These are phyloP conservation scores for Penicillium occitanis DNA, from an alignment of 2,329 filamentous ascomycete genomes.

Conservation along the genomic window DNA sequence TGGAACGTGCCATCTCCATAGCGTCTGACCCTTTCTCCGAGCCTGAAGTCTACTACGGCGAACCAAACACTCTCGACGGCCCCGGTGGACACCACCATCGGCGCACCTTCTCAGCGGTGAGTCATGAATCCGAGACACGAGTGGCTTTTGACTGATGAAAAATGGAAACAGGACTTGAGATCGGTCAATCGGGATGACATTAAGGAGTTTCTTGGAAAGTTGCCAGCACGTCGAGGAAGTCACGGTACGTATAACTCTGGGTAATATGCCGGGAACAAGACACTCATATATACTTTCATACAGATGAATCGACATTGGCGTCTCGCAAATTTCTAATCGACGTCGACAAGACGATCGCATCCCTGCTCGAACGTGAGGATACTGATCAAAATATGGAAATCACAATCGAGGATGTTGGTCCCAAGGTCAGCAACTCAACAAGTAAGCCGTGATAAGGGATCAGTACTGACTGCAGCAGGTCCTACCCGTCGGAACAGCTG, in stretches of 20 bases:
- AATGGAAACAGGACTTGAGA: constrained; percentile 34
- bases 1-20: constrained; percentile 33
- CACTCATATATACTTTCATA: neutral
- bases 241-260: constrained; percentile 37
- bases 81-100: constrained; percentile 48
- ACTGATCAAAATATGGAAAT: constrained; percentile 95
- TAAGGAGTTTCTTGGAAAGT: constrained; percentile 34
- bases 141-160: neutral
- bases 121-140: constrained; percentile 28
- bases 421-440: constrained; percentile 63
- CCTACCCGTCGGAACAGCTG: constrained; percentile 78
- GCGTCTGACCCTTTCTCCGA: constrained; percentile 57
- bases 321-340: constrained; percentile 82
- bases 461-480: constrained; percentile 55
- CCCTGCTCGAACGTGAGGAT: constrained; percentile 80
- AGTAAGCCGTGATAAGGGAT: neutral
- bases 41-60: constrained; percentile 61
- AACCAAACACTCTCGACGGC: constrained; percentile 41
- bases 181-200: constrained; percentile 40
- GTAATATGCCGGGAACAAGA: neutral
- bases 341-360: constrained; percentile 78
- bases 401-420: constrained; percentile 91
- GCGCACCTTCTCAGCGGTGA: constrained; percentile 58
- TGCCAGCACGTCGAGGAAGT: constrained; percentile 43
- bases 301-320: constrained; percentile 70